Percentiles rank a stretch among this genome's conserved stretches.
Conservation (phyloP, 345 rosid species). For the Reutealis trisperma region DNA sequence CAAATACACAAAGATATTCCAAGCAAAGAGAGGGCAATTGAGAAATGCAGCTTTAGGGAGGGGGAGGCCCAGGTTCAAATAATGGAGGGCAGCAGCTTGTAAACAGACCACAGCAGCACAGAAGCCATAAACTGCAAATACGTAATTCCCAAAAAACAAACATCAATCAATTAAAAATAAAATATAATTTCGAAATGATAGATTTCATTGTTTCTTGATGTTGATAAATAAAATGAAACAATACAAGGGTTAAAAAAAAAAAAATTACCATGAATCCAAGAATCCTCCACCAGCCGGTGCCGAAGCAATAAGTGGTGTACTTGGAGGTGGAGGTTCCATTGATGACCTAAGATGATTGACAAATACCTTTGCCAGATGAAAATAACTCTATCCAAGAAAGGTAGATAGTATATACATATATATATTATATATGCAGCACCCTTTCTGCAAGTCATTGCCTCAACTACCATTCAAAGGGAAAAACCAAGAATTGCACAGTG, state of each 20-base stretch:
- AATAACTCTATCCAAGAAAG: neutral
- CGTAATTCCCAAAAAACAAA: neutral
- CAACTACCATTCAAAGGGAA: conserved; percentile 41
- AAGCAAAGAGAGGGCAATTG: neutral
- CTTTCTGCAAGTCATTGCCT: conserved; percentile 21
- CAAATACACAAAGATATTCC: neutral
- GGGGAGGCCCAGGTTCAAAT: conserved; percentile 51
- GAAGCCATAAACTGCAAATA: conserved; percentile 49
- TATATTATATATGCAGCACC: conserved; percentile 1
- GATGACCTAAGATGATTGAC: conserved; percentile 1
- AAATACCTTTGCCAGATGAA: neutral
- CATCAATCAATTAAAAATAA: neutral
- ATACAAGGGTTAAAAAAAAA: neutral
- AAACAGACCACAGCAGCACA: conserved; percentile 57
- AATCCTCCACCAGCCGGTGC: conserved; percentile 37
- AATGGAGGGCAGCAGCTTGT: conserved; percentile 61
- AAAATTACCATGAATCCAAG: conserved; percentile 44
- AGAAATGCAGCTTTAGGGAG: conserved; percentile 27
- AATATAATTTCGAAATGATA: conserved; percentile 3
- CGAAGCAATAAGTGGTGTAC: conserved; percentile 41
- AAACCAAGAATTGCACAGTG: neutral
- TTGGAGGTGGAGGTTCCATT: conserved; percentile 35
- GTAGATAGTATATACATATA: neutral
- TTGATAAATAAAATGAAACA: neutral
- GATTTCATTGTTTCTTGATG: neutral